Base-by-base conservation (phyloP, 2,329 filamentous ascomycete species). In the Penicillium sp. region DNA sequence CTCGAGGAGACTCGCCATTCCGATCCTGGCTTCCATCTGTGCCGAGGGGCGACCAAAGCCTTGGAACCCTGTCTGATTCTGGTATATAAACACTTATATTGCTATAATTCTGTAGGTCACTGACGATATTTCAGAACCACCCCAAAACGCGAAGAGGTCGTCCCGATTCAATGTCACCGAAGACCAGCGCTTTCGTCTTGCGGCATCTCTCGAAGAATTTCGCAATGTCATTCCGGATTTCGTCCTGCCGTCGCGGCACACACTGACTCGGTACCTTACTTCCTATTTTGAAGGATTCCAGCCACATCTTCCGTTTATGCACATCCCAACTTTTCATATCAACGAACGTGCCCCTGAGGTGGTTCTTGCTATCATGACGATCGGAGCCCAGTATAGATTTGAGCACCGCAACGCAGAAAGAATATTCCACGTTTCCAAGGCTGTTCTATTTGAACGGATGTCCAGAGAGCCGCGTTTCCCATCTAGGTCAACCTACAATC, bases 271-370 rank as follows among this genome's bases (percentile, higher is more conserved):
- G 34, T 90, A 89, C 59, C 72, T 90, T 32, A 86, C 88, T 56
- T 87, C 86, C 1, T 90, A 89, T 63, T 82, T 89, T 51, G 83
- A 81, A 56, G 86, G 87, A 0, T 89, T 90, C 56, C 79, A 85
- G 55, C 78, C 81, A 26, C 81, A 84, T 57, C 76, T 85, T 39
- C 82, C 82, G 0, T 84, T 90, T 58, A 75, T 90, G 29, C 88
- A 91, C 67, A 74, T 89, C 5, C 84, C 88, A 0, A 89, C 87
- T 0, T 77, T 90, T 45, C 78, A 80, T 2, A 81, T 86, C 0
- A 81, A 82, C 8, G 82, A 85, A n/a, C 80, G 85, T n/a, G 83
- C 86, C 0, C 82, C 87, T 0, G 88, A 90, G 69, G 75, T 90
- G 4, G 75, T 89, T 5, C 74, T 91, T 29, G 87, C 87, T 0